phyloP scores from a whole-genome alignment of 2,329 filamentous ascomycete genomes.

The Cryoendolithus antarcticus region DNA sequence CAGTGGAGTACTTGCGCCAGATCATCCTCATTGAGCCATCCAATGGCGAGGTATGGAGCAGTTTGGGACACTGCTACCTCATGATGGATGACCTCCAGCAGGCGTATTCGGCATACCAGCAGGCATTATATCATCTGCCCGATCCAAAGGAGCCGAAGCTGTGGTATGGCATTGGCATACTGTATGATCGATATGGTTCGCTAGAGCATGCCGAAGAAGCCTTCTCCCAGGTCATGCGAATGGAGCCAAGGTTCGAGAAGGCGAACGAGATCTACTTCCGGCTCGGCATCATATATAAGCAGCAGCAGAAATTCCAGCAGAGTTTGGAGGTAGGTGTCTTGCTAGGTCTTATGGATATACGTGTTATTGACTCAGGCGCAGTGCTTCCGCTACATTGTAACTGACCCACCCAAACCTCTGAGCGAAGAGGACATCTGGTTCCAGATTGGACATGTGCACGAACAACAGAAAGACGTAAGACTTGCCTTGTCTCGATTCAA shows the following conservation, averaged over 20 bases:
- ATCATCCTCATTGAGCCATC: constrained; percentile 80
- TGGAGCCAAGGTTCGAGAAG: constrained; percentile 96
- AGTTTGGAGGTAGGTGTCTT: constrained; percentile 63
- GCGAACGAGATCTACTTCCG: constrained; percentile 98
- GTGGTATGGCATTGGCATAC: constrained; percentile 96
- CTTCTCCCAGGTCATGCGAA: constrained; percentile 97
- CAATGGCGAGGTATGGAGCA: constrained; percentile 95
- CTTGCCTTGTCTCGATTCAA: neutral
- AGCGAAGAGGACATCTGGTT: constrained; percentile 99
- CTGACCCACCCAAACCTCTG: constrained; percentile 77
- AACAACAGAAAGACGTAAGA: constrained; percentile 95
- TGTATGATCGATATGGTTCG: constrained; percentile 93
- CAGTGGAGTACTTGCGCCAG: constrained; percentile 81
- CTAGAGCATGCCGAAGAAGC: constrained; percentile 96
- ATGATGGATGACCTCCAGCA: constrained; percentile 99
- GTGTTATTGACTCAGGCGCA: constrained; percentile 28
- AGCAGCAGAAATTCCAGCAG: constrained; percentile 84
- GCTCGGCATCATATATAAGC: constrained; percentile 97
- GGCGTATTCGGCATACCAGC: constrained; percentile 92
- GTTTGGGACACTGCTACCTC: constrained; percentile 90
- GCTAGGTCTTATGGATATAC: neutral
- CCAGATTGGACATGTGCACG: constrained; percentile 96
- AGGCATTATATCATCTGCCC: constrained; percentile 80
- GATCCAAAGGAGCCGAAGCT: constrained; percentile 97
- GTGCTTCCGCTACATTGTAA: constrained; percentile 98